Evolutionary conservation across 139 green algal genomes (phyloP), one percentile per base, ranked within the genome.

Genomic region (Coelastrella sp.): DNA sequence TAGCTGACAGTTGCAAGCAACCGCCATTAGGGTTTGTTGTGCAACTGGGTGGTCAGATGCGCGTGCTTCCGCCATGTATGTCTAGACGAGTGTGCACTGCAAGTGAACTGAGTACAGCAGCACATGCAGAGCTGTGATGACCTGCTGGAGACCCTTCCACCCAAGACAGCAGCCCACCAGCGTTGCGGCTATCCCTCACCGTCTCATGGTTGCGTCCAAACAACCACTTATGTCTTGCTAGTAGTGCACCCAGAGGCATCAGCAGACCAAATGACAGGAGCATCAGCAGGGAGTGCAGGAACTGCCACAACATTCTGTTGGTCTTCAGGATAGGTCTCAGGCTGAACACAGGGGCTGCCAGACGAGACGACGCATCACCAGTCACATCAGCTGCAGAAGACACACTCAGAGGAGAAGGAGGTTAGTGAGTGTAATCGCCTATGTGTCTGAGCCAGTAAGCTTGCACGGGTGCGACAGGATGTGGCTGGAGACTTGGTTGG

Each of bases 191-290:
- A 19, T 19, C 71, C 17, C 86, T 47, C 76, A 90, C 86, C 76
- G 86, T 73, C 86, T 61, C 11, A 4, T 22, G 56, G 32, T 80
- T 65, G 68, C 73, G 57, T 14, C 88, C 88, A 68, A 92, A 89
- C 71, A 89, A 85, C 88, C 88, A 92, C 80, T 88, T 88, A 73
- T 92, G 88, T 4, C 88, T 76, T 20, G 79, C 80, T 3, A 87
- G 5, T 19, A 92, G 71, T 71, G 58, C 14, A 16, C 88, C 88
- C 80, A 92, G 80, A 5, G 88, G 88, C 88, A 89, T 13, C 58
- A 92, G 71, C 71, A 92, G 13, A 11, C 57, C 80, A 16, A 88
- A 92, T 6, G 80, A 73, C 4, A 65, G 19, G 59, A 87, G 65
- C 78, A 86, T 87, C 47, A 91, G 80, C 71, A 88, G 23, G 4